Evolutionary conservation across 352 stramenopile species (phyloP).

Genomic region (Globisporangium carolinianum): DNA sequence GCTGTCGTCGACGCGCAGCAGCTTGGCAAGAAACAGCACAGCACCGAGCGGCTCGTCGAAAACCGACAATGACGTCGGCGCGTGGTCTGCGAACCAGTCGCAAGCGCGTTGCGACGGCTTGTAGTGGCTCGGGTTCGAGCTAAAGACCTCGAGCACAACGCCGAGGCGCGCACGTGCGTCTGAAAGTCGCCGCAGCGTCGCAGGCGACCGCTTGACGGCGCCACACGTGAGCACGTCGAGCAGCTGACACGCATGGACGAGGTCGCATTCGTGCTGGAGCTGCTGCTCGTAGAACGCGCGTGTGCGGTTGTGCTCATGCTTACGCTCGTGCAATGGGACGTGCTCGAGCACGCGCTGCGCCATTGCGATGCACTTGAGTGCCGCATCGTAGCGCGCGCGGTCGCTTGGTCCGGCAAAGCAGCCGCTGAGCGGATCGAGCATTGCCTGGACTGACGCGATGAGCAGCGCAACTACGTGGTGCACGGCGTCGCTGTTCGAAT

Average conservation of each 20-base stretch:
- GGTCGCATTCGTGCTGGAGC: constrained; percentile 23
- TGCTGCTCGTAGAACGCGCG: constrained; percentile 18
- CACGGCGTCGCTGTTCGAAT: constrained; percentile 31
- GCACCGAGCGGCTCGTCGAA: constrained; percentile 23
- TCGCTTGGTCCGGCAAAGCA: constrained; percentile 23
- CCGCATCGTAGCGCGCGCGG: constrained; percentile 22
- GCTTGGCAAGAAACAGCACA: constrained; percentile 39
- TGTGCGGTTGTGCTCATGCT: no score
- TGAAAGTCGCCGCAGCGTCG: constrained; percentile 17
- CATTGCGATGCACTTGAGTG: constrained; percentile 26
- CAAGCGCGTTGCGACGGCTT: constrained; percentile 31
- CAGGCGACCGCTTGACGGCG: constrained; percentile 30
- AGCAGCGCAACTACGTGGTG: constrained; percentile 39
- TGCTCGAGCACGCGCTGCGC: constrained; percentile 24
- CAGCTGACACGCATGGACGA: constrained; percentile 38
- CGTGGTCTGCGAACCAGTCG: constrained; percentile 31
- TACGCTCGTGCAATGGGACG: constrained; percentile 12
- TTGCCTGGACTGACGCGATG: constrained; percentile 21
- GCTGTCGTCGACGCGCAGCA: constrained; percentile 32
- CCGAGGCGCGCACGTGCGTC: constrained; percentile 23
- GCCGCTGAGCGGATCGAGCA: constrained; percentile 24
- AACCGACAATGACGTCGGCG: not conserved
- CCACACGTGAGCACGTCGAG: constrained; percentile 55
- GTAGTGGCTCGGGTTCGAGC: constrained; percentile 62
- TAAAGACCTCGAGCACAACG: constrained; percentile 43